Evolutionary conservation across 306 rosid genomes (phyloP).

Genomic region (Quercus aquifolioides): DNA sequence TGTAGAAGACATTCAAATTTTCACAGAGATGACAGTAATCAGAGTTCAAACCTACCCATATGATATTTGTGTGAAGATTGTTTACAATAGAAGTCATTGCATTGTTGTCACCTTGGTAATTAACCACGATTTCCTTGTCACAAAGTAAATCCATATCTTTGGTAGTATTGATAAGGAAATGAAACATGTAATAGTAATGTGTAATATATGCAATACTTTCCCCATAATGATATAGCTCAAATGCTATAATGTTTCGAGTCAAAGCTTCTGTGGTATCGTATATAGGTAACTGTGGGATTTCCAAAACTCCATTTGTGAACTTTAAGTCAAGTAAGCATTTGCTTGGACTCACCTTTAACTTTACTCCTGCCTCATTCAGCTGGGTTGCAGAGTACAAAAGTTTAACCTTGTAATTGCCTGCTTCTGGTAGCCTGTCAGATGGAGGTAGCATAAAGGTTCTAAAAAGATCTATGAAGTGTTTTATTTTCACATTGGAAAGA

Average conservation of each 20-base stretch:
- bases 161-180: neutral
- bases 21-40: neutral
- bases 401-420: too few species aligned
- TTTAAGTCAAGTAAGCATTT: neutral
- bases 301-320: neutral
- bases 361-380: slow-evolving; percentile 1
- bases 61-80: slow-evolving; percentile 4
- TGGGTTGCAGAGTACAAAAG: neutral
- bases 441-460: neutral
- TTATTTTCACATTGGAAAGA: neutral
- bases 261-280: neutral
- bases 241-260: neutral
- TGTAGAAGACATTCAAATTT: slow-evolving; percentile 6
- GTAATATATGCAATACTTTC: neutral
- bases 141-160: slow-evolving; percentile 21
- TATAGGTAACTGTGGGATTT: neutral
- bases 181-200: neutral
- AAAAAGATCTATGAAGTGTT: slow-evolving; percentile 3
- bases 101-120: slow-evolving; percentile 17
- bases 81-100: slow-evolving; percentile 20
- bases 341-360: neutral
- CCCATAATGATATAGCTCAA: slow-evolving; percentile 9
- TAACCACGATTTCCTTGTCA: slow-evolving; percentile 16
- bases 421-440: neutral
- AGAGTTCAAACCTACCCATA: neutral